These are phyloP conservation scores for Monosporozyma yasuniensis DNA, from an alignment of 805 yeast species.

Conservation along the genomic window DNA sequence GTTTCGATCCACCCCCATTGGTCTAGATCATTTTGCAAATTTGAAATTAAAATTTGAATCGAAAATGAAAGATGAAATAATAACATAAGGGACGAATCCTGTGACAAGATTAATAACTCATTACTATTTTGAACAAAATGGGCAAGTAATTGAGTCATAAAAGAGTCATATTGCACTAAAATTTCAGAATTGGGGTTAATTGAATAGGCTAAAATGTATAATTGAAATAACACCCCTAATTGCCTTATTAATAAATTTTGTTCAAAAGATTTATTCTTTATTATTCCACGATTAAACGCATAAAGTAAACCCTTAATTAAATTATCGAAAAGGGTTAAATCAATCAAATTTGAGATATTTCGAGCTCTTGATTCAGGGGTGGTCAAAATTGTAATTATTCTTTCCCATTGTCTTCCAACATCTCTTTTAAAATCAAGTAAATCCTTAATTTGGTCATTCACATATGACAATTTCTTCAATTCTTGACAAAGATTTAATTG, in stretches of 20 bases:
- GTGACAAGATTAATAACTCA: constrained; percentile 15
- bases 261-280: neutral
- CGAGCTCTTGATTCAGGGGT: neutral
- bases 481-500: constrained; percentile 1
- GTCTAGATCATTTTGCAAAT: neutral
- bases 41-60: constrained; percentile 7
- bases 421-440: neutral
- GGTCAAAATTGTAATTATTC: neutral
- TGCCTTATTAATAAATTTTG: neutral
- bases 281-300: neutral
- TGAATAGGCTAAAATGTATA: neutral
- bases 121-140: neutral
- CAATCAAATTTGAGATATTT: neutral
- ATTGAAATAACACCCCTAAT: neutral
- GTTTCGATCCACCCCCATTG: constrained; percentile 1
- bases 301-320: neutral
- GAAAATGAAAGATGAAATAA: constrained; percentile 15
- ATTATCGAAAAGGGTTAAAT: neutral
- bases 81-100: constrained; percentile 17
- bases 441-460: neutral
- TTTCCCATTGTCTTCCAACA: constrained; percentile 1
- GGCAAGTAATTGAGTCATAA: neutral
- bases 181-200: too few relatives aligned
- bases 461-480: neutral
- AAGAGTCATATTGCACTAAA: neutral